Evolutionary conservation across 148 eudicot species (phyloP), one percentile per base, ranked within the genome.

Genomic region (Nepenthes mirabilis): DNA sequence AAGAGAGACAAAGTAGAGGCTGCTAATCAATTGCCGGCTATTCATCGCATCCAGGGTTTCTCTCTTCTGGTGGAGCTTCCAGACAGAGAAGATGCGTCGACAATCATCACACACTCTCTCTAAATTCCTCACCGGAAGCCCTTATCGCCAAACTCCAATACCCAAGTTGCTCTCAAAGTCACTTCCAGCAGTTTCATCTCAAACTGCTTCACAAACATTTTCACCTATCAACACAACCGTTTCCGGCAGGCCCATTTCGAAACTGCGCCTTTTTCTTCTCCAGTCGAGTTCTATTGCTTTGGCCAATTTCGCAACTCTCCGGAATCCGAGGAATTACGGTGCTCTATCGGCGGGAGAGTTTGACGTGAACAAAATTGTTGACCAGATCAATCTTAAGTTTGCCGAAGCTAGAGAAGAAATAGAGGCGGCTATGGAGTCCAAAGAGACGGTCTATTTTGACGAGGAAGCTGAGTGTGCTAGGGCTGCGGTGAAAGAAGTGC

Each of bases 381-480:
- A 91, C 61, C 77, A 80, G 49, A 91, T 91, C 47, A 91, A 91
- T 65, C 65, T 85, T 33, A 91, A 85, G 70, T 91, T 91, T 53
- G 93, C 88, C 2, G 97, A 91, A 74, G 97, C 97, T 0, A 85
- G 97, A 53, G 97, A 91, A 69, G 97, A 91, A 79, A 88, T 91
- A 50, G 97, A 91, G 59, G 56, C 85, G 7, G 97, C 97, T 2
- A 62, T 91, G 91, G 97, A 91, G 4, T 90, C 97, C 5, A 90
- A 87, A 62, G 97, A 90, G 66, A 90, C 97, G 32, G 97, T 90
- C 33, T 87, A 90, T 60, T 90, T 90, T 60, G 74, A 90, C 66
- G 97, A 90, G 35, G 97, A 90, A 77, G 97, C 95, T 14, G 91
- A 84, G 59, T 84, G 91, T 69, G 97, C 97, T 45, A 80, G 88